Percentiles rank a stretch among this genome's conserved stretches.
Evolutionary conservation across 768 basidiomycete genomes (phyloP).

Genomic region (Trametes villosa): DNA sequence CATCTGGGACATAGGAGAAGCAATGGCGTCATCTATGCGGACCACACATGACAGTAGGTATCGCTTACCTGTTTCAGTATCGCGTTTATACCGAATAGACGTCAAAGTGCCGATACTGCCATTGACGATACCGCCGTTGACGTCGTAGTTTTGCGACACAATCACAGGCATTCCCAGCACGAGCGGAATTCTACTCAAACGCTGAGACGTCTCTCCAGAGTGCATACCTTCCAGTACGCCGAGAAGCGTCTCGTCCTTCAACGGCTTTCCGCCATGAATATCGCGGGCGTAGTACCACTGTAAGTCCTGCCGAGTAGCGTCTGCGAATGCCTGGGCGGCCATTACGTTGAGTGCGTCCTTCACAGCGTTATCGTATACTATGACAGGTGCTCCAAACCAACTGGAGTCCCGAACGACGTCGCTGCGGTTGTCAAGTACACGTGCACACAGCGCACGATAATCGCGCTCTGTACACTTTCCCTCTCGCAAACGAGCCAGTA

Average conservation of each 20-base stretch:
- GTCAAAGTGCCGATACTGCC: constrained; percentile 29
- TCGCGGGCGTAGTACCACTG: constrained; percentile 14
- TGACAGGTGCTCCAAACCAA: too few relatives aligned
- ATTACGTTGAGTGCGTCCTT: constrained; percentile 27
- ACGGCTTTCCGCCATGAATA: not conserved
- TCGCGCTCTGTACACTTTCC: constrained; percentile 13
- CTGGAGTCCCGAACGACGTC: too few relatives aligned
- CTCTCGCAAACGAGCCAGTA: constrained; percentile 16
- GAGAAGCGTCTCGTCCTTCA: not conserved
- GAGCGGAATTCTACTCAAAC: not conserved
- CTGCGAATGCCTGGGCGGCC: constrained; percentile 8
- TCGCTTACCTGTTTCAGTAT: not conserved
- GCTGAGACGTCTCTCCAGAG: not conserved
- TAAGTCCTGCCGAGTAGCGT: not conserved
- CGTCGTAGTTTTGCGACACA: constrained; percentile 32
- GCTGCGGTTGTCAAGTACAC: constrained; percentile 12
- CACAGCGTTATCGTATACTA: constrained; percentile 11
- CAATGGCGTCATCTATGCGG: too few relatives aligned
- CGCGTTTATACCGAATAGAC: not conserved
- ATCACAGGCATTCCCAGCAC: not conserved
- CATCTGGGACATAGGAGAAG: too few relatives aligned
- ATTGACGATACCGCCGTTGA: constrained; percentile 43
- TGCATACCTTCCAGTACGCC: not conserved
- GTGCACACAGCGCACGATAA: not conserved
- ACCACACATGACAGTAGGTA: too few relatives aligned